Evolutionary conservation across 352 stramenopile genomes (phyloP).

Genomic region (Pythium monospermum): DNA sequence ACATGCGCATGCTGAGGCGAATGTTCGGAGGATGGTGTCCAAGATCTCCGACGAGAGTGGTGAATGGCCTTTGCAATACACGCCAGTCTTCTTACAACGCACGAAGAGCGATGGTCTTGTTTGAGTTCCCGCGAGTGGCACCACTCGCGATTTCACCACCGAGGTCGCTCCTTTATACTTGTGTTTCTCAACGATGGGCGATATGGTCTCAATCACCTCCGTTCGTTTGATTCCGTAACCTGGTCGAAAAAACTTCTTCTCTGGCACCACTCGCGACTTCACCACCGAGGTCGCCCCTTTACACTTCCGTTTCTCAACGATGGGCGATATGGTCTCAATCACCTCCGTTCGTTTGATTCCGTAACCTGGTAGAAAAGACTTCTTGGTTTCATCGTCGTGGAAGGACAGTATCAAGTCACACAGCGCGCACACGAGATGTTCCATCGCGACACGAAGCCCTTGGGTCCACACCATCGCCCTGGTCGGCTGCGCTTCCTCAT

Average conservation of each 20-base stretch:
- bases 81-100: conserved; percentile 13
- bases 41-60: conserved; percentile 1
- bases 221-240: too few relatives aligned
- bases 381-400: conserved; percentile 11
- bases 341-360: conserved; percentile 5
- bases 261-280: too few relatives aligned
- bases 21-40: conserved; percentile 16
- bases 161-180: background rate
- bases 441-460: conserved; percentile 4
- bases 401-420: conserved; percentile 15
- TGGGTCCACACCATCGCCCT: background rate
- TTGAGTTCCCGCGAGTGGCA: background rate
- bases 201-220: too few relatives aligned
- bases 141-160: background rate
- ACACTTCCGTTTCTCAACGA: too few relatives aligned
- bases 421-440: conserved; percentile 9
- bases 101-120: background rate
- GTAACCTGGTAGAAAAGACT: conserved; percentile 10
- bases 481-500: background rate
- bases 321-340: too few relatives aligned
- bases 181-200: too few relatives aligned
- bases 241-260: background rate
- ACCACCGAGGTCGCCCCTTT: too few relatives aligned
- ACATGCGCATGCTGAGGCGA: conserved; percentile 5
- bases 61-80: conserved; percentile 18